Percentiles rank a stretch among this genome's conserved stretches.
Conservation (phyloP, 2,329 filamentous ascomycete genomes). For the Aspergillus transmontanensis region DNA sequence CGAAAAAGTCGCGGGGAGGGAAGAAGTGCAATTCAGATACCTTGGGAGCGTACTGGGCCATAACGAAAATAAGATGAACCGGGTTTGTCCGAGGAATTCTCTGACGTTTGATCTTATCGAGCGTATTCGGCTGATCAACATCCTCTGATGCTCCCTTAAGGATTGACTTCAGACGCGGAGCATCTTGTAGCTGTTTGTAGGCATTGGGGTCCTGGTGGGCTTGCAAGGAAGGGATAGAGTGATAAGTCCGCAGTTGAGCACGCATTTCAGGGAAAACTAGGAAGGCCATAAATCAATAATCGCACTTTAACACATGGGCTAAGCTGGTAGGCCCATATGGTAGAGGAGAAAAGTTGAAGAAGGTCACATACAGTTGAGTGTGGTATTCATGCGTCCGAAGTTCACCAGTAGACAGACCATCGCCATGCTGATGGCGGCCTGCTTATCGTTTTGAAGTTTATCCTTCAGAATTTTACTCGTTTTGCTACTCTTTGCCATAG, state of each 20-base stretch:
- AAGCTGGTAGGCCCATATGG: background rate
- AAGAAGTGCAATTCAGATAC: slow-evolving; percentile 93
- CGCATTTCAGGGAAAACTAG: slow-evolving; percentile 99
- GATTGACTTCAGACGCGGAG: slow-evolving; percentile 92
- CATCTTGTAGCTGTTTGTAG: slow-evolving; percentile 97
- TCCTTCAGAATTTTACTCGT: slow-evolving; percentile 98
- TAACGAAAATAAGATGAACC: slow-evolving; percentile 94
- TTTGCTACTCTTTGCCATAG: slow-evolving; percentile 98
- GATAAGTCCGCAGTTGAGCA: slow-evolving; percentile 94
- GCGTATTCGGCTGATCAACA: slow-evolving; percentile 75
- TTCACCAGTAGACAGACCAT: slow-evolving; percentile 99
- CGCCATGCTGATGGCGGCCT: slow-evolving; percentile 95
- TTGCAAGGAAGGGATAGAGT: slow-evolving; percentile 94
- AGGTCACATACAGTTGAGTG: slow-evolving; percentile 77
- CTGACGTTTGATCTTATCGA: slow-evolving; percentile 76
- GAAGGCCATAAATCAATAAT: slow-evolving; percentile 10
- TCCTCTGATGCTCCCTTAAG: slow-evolving; percentile 96
- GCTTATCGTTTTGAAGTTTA: slow-evolving; percentile 88
- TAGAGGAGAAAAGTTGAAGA: slow-evolving; percentile 7
- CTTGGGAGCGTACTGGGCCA: slow-evolving; percentile 85
- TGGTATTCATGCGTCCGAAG: slow-evolving; percentile 98
- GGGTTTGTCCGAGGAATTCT: slow-evolving; percentile 84
- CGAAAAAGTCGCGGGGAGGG: slow-evolving; percentile 84
- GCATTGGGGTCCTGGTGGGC: slow-evolving; percentile 92
- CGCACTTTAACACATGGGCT: background rate